These are phyloP conservation scores for Neolentinus lepideus DNA, from an alignment of 1,284 basidiomycete species.

Conservation along the genomic window DNA sequence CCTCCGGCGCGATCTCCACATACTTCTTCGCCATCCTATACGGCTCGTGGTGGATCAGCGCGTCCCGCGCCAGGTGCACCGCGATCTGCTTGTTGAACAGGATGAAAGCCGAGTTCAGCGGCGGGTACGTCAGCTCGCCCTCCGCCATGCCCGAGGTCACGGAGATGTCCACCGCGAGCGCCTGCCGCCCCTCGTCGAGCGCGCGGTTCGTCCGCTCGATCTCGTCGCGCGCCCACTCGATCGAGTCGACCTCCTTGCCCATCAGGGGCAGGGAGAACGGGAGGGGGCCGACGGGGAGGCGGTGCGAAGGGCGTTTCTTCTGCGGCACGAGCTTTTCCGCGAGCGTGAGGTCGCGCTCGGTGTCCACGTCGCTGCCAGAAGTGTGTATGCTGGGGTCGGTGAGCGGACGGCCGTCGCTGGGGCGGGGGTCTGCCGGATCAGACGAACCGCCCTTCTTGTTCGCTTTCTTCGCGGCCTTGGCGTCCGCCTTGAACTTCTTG, in stretches of 20 bases:
- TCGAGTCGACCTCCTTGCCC: constrained; percentile 85
- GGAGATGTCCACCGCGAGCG: constrained; percentile 23
- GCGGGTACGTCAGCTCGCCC: constrained; percentile 48
- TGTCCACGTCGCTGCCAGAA: constrained; percentile 28
- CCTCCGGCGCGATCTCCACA: constrained; percentile 73
- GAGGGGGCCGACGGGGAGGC: constrained; percentile 49
- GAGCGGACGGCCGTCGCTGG: constrained; percentile 31
- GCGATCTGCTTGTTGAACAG: constrained; percentile 93
- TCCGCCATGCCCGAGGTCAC: constrained; percentile 3
- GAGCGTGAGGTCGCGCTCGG: constrained; percentile 37
- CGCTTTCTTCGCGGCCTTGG: constrained; percentile 22
- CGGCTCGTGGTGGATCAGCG: constrained; percentile 70
- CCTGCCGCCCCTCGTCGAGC: constrained; percentile 41
- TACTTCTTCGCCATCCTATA: constrained; percentile 69
- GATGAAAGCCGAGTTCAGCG: constrained; percentile 83
- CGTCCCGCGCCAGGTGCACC: constrained; percentile 79
- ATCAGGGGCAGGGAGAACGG: constrained; percentile 59
- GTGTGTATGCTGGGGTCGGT: constrained; percentile 28
- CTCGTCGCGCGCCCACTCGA: constrained; percentile 82
- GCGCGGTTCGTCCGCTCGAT: constrained; percentile 46
- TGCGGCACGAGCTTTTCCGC: constrained; percentile 58
- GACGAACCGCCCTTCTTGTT: constrained; percentile 23
- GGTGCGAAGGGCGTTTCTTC: constrained; percentile 74
- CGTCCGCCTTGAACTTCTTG: constrained; percentile 36
- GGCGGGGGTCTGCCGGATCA: constrained; percentile 4